These are phyloP conservation scores for Penicillium canescens DNA, from an alignment of 495 filamentous ascomycete species.

Conservation along the genomic window DNA sequence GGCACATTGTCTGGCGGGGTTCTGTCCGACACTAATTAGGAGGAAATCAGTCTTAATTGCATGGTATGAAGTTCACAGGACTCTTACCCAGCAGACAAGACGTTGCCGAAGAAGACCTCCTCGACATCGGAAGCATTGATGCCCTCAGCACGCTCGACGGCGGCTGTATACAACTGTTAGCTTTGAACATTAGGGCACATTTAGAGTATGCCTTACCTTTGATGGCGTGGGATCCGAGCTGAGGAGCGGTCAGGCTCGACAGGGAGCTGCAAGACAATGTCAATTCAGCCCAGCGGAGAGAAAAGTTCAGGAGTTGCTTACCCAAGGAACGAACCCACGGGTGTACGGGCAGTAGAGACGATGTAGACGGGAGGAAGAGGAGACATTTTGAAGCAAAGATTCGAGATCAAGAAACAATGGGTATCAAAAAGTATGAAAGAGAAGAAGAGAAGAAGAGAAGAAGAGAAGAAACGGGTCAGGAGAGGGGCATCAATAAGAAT, in stretches of 20 bases:
- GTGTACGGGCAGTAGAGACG: constrained; percentile 86
- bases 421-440: constrained; percentile 1
- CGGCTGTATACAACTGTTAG: constrained; percentile 54
- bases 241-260: constrained; percentile 77
- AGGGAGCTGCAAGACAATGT: constrained; percentile 61
- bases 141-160: constrained; percentile 79
- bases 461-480: constrained; percentile 11
- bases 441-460: constrained; percentile 7
- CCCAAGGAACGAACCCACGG: constrained; percentile 92
- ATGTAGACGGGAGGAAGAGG: constrained; percentile 87
- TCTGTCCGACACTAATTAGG: constrained; percentile 79
- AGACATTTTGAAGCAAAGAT: constrained; percentile 34
- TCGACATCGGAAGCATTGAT: constrained; percentile 85
- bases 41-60: constrained; percentile 9
- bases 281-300: constrained; percentile 13
- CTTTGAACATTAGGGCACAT: neutral
- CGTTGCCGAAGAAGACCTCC: constrained; percentile 97
- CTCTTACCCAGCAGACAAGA: constrained; percentile 87
- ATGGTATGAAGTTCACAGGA: neutral
- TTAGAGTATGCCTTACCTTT: constrained; percentile 60
- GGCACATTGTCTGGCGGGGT: constrained; percentile 92
- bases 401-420: neutral
- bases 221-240: constrained; percentile 89
- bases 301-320: constrained; percentile 38
- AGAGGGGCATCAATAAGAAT: constrained; percentile 15